Percentiles rank a stretch among this genome's conserved stretches.
Evolutionary conservation across 2,329 filamentous ascomycete genomes (phyloP).

Genomic region (Curvularia sp.): DNA sequence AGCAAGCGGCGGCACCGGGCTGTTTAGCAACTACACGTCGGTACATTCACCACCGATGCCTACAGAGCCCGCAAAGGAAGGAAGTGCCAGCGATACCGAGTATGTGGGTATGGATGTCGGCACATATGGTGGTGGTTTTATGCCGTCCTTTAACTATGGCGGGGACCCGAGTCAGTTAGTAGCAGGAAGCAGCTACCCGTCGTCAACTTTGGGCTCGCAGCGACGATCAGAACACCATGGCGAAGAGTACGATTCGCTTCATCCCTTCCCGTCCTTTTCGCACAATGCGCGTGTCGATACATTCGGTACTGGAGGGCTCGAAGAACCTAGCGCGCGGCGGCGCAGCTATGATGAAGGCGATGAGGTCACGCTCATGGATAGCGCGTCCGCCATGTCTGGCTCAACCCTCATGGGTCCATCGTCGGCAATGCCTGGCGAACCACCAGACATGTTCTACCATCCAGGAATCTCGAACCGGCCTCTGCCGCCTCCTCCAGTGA

Average conservation of each 20-base stretch:
- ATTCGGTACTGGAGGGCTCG: slow-evolving; percentile 86
- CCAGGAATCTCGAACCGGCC: slow-evolving; percentile 73
- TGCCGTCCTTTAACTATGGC: slow-evolving; percentile 67
- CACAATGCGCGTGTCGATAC: slow-evolving; percentile 80
- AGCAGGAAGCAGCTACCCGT: slow-evolving; percentile 46
- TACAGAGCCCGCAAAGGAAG: slow-evolving; percentile 24
- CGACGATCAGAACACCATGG: slow-evolving; percentile 54
- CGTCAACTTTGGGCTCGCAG: slow-evolving; percentile 56
- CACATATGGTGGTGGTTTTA: slow-evolving; percentile 75
- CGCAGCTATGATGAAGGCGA: slow-evolving; percentile 94
- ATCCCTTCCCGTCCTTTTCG: slow-evolving; percentile 65
- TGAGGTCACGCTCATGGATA: slow-evolving; percentile 64
- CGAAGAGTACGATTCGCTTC: slow-evolving; percentile 58
- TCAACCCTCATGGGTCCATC: slow-evolving; percentile 36
- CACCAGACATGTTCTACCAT: slow-evolving; percentile 92
- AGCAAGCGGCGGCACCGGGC: slow-evolving; percentile 63
- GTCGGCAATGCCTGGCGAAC: slow-evolving; percentile 61
- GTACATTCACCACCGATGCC: slow-evolving; percentile 55
- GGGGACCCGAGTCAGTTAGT: slow-evolving; percentile 57
- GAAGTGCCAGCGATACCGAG: slow-evolving; percentile 69
- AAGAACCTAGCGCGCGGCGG: slow-evolving; percentile 73
- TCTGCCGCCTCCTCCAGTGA: slow-evolving; percentile 69
- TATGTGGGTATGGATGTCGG: slow-evolving; percentile 75
- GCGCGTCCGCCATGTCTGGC: slow-evolving; percentile 31
- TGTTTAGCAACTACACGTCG: slow-evolving; percentile 59